Percentiles rank a stretch among this genome's conserved stretches.
These are phyloP conservation scores for Pisolithus orientalis DNA, from an alignment of 768 basidiomycete genomes.

Conservation along the genomic window DNA sequence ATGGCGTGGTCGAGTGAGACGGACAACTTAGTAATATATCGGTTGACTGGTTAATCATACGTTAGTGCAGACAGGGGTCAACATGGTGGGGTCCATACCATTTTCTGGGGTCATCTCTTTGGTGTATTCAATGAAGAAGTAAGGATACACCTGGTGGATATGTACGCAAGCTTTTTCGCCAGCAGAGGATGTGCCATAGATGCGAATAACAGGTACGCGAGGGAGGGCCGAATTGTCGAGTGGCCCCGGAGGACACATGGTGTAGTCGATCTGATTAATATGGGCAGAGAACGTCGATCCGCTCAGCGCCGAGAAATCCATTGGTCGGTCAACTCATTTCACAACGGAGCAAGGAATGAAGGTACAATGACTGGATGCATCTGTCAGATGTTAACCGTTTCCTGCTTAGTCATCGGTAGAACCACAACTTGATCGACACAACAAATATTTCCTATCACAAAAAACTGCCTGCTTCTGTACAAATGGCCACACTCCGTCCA, in stretches of 20 bases:
- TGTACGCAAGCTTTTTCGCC: slow-evolving; percentile 82
- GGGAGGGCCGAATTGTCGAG: slow-evolving; percentile 60
- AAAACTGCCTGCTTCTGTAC: too few relatives aligned
- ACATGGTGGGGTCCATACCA: slow-evolving; percentile 39
- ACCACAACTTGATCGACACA: too few relatives aligned
- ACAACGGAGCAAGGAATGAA: too few relatives aligned
- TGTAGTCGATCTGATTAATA: slow-evolving; percentile 60
- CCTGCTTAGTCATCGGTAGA: background rate
- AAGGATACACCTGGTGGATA: slow-evolving; percentile 91
- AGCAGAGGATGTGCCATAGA: slow-evolving; percentile 77
- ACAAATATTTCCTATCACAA: too few relatives aligned
- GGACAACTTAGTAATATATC: slow-evolving; percentile 62
- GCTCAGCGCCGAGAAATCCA: slow-evolving; percentile 2
- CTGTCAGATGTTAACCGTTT: too few relatives aligned
- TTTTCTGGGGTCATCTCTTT: slow-evolving; percentile 56
- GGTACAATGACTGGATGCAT: too few relatives aligned
- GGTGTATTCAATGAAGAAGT: slow-evolving; percentile 82
- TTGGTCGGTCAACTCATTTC: too few relatives aligned
- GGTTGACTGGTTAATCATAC: slow-evolving; percentile 49
- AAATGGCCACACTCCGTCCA: background rate
- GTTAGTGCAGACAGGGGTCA: background rate
- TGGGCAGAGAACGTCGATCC: slow-evolving; percentile 34
- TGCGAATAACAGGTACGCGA: slow-evolving; percentile 73
- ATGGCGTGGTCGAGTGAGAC: slow-evolving; percentile 83
- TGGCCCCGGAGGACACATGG: slow-evolving; percentile 47